Base-by-base conservation (phyloP, 2,329 filamentous ascomycete species). In the Fusarium multiceps region DNA sequence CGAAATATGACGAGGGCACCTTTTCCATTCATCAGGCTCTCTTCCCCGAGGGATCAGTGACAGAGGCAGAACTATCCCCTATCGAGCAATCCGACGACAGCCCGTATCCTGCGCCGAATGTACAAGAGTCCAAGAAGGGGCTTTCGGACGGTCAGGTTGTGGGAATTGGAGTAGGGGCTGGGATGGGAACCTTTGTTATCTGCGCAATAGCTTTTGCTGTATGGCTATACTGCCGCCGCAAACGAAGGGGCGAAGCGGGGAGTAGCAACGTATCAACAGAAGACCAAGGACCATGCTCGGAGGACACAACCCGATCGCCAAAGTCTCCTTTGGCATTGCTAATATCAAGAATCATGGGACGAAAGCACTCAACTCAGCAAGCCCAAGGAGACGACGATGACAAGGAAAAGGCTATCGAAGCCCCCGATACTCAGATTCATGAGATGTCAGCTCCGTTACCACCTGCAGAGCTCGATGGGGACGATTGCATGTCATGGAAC, bases 21-120 rank as follows among this genome's bases (percentile, higher is more conserved):
- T 89, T 88, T 74, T 86, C 85, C 2, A 72, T 91, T 25, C 83
- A 88, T 57, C 85, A 89, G 71, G 87, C 88, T 12, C 72, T 74
- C 53, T 86, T 88, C 73, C 84, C 88, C n/a, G 69, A 80, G 48
- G 75, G 82, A 14, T 80, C 83, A 4, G 66, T 74, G 34, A 76
- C 64, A 14, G 81, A 82, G 66, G 82, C 79, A 28, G 82, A 80
- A 37, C 75, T 86, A 28, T 74, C 80, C 21, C 75, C 76, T 14
- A 84, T 87, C 41, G 75, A 79, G 14, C 81, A 82, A 45, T 79
- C 83, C 0, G 72, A 77, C 9, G 80, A 83, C 63, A 87, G 85
- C 61, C 81, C 83, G 3, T 87, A 85, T 66, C 84, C 85, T 4
- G 74, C 78, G 1, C 81, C 2, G 66, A 76, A 51, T 23, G 37